Evolutionary conservation across 768 basidiomycete species (phyloP), one percentile per base, ranked within the genome.

Genomic region (Lenzites betulinus): DNA sequence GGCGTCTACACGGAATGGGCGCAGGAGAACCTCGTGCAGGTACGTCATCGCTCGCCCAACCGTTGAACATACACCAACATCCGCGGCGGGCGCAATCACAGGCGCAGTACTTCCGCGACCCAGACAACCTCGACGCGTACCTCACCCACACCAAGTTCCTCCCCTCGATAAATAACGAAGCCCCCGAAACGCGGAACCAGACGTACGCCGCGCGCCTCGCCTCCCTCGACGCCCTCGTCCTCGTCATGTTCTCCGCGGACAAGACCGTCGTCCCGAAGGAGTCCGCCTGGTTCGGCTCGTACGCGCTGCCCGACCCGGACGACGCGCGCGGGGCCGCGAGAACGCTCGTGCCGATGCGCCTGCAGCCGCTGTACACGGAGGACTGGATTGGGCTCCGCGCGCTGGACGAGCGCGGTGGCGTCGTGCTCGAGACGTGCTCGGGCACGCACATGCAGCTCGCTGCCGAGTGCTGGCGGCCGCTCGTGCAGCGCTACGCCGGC

Each of bases 101-200:
- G 90, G 93, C 93, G 1, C 93, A 95, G 70, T 95, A 94, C 69
- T 95, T 79, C 74, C 86, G 93, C 23, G 92, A 95, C 73, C 85
- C 89, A 9, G 71, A 70, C 16, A 83, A 83, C 42, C 73, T 90
- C 30, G 76, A 77, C 6, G 68, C 72, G 1, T 94, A 93, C 67
- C 78, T 90, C 38, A 65, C 72, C 1, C 71, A 81, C 2, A 89
- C 86, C 70, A 77, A 76, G 49, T 95, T 93, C 75, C 78, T 95
- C 22, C 73, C 90, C 0, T 78, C 79, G 15, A 85, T 95, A 73
- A 95, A 95, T 76, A 93, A 92, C 68, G 93, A 95, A 70, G 58
- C 81, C n/a, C 67, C 77, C 15, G 78, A 71, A 2, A 54, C 70
- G 22, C 82, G 79, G 42, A 92, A 92, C 66, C 61, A 59, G 35